phyloP scores from a whole-genome alignment of 192 early-diverging fungal species.

The Coemansia sp. region DNA sequence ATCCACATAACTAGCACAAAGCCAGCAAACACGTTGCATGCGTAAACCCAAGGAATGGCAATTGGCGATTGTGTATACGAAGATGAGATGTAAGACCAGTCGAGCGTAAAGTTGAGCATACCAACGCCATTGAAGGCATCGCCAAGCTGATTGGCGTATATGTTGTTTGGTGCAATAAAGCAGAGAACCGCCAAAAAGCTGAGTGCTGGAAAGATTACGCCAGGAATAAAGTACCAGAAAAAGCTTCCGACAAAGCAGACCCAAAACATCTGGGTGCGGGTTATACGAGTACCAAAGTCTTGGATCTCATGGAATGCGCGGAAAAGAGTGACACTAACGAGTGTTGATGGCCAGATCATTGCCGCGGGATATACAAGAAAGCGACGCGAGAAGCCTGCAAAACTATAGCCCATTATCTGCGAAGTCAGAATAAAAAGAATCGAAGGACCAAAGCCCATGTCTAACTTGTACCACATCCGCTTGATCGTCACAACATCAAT shows the following conservation, averaged over 20 bases:
- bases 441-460: conserved; percentile 64
- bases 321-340: conserved; percentile 78
- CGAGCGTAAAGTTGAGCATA: conserved; percentile 68
- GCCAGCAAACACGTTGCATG: conserved; percentile 71
- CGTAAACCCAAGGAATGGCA: conserved; percentile 72
- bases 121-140: conserved; percentile 64
- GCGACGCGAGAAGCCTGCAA: conserved; percentile 73
- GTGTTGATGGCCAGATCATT: conserved; percentile 87
- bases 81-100: conserved; percentile 70
- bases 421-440: conserved; percentile 73
- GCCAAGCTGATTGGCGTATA: conserved; percentile 54
- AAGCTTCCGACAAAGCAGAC: conserved; percentile 49
- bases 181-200: conserved; percentile 67
- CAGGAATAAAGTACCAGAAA: conserved; percentile 64
- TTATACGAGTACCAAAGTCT: conserved; percentile 48
- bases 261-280: conserved; percentile 58
- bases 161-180: conserved; percentile 50
- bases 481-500: conserved; percentile 77
- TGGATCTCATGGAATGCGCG: conserved; percentile 74
- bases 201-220: conserved; percentile 67
- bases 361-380: conserved; percentile 83
- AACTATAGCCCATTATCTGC: conserved; percentile 66
- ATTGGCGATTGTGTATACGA: conserved; percentile 65
- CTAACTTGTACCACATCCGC: conserved; percentile 65
- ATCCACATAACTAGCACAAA: conserved; percentile 78